Evolutionary conservation across 2,329 filamentous ascomycete species (phyloP), one percentile per base, ranked within the genome.

Genomic region (Lachnellula cervina): DNA sequence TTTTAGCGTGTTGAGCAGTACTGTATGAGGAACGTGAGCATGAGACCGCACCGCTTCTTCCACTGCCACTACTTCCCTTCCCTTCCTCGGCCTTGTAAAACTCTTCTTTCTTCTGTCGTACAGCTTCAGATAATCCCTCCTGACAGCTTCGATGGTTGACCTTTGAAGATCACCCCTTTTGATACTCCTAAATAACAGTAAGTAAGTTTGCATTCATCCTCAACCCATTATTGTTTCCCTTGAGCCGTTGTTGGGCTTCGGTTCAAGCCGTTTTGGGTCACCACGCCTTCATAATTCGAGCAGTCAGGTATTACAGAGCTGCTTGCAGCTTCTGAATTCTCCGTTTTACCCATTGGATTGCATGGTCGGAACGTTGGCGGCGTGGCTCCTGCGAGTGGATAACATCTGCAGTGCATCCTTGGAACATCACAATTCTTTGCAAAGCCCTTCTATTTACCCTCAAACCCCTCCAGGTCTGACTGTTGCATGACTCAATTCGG

Each of bases 141-240:
- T 44, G 16, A 43, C 9, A 53, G 52, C 60, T 62, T 61, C 60
- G 52, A 66, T 66, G 64, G 54, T 63, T 57, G 59, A 62, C 19
- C 59, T 62, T 53, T 62, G 51, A 64, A 52, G 37, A 51, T 23
- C 32, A n/a, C 23, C 19, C 28, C 11, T 37, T 38, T 52, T 49
- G n/a, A 13, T 40, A 46, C 16, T 25, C 42, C 25, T 38, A 52
- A 17, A 32, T 32, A 32, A 11, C 35, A 52, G 44, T 56, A 58
- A 48, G 61, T 63, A 40, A 44, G 51, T 47, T 35, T 52, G 48
- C 21, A 44, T 34, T 32, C 54, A 46, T 54, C 45, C 23, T 9
- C 37, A 48, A 48, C 43, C 38, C 46, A 49, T 59, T 35, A 16
- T 37, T 54, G 44, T 25, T 40, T 57, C 19, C 37, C 23, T 50